A percentile compares a stretch with the other conserved stretches of the same genome.
phyloP scores from a whole-genome alignment of 176 grass and related monocot genomes.

The Phragmites australis region DNA sequence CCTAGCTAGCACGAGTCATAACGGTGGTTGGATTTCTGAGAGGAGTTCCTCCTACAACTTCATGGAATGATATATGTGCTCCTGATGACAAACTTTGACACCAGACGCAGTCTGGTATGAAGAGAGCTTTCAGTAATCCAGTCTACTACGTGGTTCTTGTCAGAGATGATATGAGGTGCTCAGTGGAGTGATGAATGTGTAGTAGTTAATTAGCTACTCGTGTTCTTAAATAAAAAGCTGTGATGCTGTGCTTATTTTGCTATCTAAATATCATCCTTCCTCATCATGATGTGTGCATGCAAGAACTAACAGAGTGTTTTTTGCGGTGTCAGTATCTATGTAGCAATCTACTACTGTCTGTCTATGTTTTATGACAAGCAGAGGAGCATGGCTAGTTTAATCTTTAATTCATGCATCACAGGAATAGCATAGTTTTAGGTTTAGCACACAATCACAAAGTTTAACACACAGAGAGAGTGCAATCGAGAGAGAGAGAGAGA shows the following conservation, averaged over 20 bases:
- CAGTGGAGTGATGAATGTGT: constrained; percentile 15
- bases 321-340: background rate
- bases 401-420: constrained; percentile 14
- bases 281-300: background rate
- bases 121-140: constrained; percentile 9
- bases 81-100: background rate
- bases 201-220: constrained; percentile 32
- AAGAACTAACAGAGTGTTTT: background rate
- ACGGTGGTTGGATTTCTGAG: constrained; percentile 42
- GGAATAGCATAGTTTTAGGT: background rate
- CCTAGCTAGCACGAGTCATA: constrained; percentile 39
- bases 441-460: background rate
- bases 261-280: background rate
- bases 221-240: constrained; percentile 37
- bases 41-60: constrained; percentile 53
- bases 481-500: background rate
- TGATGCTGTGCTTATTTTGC: constrained; percentile 21
- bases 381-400: background rate
- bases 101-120: constrained; percentile 6
- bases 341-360: background rate
- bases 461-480: background rate
- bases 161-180: background rate
- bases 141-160: background rate
- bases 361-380: background rate
- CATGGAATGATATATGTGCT: constrained; percentile 40